A percentile compares a stretch with the other conserved stretches of the same genome.
phyloP scores from a whole-genome alignment of 192 early-diverging fungal genomes.

The Funneliformis mosseae region DNA sequence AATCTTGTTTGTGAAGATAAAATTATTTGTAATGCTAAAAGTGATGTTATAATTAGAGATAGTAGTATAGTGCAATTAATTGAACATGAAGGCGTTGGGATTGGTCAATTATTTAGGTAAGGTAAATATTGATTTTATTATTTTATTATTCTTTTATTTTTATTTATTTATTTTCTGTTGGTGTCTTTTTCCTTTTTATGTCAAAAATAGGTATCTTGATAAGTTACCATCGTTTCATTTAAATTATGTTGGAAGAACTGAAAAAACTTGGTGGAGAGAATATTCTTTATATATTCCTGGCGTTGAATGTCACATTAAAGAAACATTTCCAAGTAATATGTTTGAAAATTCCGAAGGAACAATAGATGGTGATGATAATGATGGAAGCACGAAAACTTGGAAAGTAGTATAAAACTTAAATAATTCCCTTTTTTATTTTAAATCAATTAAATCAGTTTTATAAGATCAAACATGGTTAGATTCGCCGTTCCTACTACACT shows the following conservation, averaged over 20 bases:
- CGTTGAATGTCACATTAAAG: conserved; percentile 43
- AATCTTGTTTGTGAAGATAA: conserved; percentile 44
- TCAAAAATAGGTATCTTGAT: conserved; percentile 39
- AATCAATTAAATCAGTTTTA: too few relatives aligned
- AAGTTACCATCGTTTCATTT: conserved; percentile 45
- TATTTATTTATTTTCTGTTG: not conserved
- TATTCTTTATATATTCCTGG: conserved; percentile 45
- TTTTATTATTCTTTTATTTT: not conserved
- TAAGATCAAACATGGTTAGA: too few relatives aligned
- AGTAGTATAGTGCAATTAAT: conserved; percentile 40
- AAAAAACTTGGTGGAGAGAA: conserved; percentile 46
- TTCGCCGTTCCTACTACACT: too few relatives aligned
- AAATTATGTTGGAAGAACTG: conserved; percentile 39
- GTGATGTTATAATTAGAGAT: conserved; percentile 44
- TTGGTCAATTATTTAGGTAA: conserved; percentile 50
- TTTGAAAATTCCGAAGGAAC: conserved; percentile 35
- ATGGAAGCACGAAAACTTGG: too few relatives aligned
- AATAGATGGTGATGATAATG: conserved; percentile 24
- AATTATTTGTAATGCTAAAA: conserved; percentile 48
- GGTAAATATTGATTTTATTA: too few relatives aligned
- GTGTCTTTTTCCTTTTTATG: not conserved
- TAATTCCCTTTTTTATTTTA: too few relatives aligned
- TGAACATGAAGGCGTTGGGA: conserved; percentile 45
- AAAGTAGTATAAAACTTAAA: too few relatives aligned
- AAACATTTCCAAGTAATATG: conserved; percentile 40